Conservation (phyloP, 306 rosid genomes). For the Macrotyloma uniflorum region DNA sequence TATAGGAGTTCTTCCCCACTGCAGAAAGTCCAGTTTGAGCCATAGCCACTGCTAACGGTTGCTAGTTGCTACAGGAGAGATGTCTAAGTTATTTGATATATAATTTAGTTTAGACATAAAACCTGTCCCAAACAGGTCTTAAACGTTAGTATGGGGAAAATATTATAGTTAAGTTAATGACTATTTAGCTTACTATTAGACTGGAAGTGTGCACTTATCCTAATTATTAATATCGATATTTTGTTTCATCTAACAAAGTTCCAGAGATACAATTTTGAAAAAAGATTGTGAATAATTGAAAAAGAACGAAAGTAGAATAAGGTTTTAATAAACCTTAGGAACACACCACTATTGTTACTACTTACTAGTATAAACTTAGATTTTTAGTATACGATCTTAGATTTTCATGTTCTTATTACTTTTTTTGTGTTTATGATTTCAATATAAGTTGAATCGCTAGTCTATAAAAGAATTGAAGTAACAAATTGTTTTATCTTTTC, state of each 20-base stretch:
- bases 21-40: constrained; percentile 24
- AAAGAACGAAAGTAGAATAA: neutral
- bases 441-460: constrained; percentile 13
- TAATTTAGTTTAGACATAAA: no score
- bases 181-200: neutral
- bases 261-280: neutral
- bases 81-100: no score
- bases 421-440: constrained; percentile 21
- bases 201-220: constrained; percentile 18
- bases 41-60: neutral
- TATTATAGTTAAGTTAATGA: neutral
- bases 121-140: no score
- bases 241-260: neutral
- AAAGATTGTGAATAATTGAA: neutral
- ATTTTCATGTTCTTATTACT: neutral
- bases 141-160: no score
- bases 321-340: constrained; percentile 12
- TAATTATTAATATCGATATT: constrained; percentile 1
- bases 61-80: no score
- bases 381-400: constrained; percentile 1
- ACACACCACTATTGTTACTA: neutral
- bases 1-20: neutral
- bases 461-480: constrained; percentile 21
- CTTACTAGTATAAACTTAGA: neutral
- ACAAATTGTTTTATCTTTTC: constrained; percentile 14